phyloP scores from a whole-genome alignment of 768 basidiomycete species.

The Amanita jacksonii region DNA sequence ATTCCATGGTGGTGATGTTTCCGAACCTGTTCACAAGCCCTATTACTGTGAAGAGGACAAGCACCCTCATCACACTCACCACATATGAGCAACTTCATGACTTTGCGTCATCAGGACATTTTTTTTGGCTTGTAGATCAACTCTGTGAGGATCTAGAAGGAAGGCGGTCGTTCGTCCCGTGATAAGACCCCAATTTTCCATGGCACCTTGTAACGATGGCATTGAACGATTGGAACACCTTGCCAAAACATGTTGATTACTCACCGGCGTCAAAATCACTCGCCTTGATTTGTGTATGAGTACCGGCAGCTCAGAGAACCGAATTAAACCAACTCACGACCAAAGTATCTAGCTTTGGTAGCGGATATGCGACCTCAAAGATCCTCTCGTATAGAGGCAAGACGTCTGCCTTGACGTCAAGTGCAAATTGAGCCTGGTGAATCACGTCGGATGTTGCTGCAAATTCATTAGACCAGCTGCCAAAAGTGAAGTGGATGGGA shows the following conservation, averaged over 20 bases:
- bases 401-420: constrained; percentile 76
- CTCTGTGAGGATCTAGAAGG: constrained; percentile 67
- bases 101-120: constrained; percentile 67
- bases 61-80: constrained; percentile 27
- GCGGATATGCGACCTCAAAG: constrained; percentile 86
- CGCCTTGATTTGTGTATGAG: constrained; percentile 31
- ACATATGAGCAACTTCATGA: constrained; percentile 85
- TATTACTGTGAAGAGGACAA: background rate
- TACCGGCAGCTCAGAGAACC: background rate
- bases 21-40: constrained; percentile 53
- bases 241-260: constrained; percentile 1
- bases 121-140: constrained; percentile 68
- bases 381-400: constrained; percentile 88
- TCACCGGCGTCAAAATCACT: constrained; percentile 82
- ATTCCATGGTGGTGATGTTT: constrained; percentile 88
- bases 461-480: constrained; percentile 1
- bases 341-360: constrained; percentile 91
- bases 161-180: constrained; percentile 80
- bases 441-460: constrained; percentile 76
- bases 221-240: constrained; percentile 5
- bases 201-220: constrained; percentile 55
- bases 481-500: constrained; percentile 10
- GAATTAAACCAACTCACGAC: constrained; percentile 38
- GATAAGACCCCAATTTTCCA: constrained; percentile 96
- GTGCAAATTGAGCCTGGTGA: constrained; percentile 74